phyloP scores from a whole-genome alignment of 2,329 filamentous ascomycete species.

The Exophiala sp. region DNA sequence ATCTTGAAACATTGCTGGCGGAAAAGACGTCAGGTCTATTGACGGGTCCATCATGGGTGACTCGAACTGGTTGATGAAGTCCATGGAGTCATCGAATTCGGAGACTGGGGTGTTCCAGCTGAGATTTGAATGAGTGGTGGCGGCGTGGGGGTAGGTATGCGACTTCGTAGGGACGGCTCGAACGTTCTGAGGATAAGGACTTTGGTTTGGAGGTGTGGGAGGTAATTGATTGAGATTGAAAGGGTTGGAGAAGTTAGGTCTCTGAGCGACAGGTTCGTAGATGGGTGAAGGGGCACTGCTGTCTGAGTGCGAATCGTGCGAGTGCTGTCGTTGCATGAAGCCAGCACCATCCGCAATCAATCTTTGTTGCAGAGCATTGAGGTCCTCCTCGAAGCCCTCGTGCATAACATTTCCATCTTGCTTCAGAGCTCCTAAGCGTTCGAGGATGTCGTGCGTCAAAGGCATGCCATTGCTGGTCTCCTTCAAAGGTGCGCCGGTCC shows the following conservation, averaged over 20 bases:
- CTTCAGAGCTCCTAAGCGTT: conserved; percentile 56
- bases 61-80: conserved; percentile 28
- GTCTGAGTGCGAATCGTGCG: conserved; percentile 57
- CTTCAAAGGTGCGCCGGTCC: conserved; percentile 54
- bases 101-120: conserved; percentile 23
- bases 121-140: conserved; percentile 21
- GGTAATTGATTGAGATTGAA: conserved; percentile 32
- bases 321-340: conserved; percentile 52
- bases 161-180: conserved; percentile 18
- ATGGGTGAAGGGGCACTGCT: conserved; percentile 46
- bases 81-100: conserved; percentile 27
- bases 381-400: conserved; percentile 59
- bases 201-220: conserved; percentile 41
- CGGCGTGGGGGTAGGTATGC: conserved; percentile 19
- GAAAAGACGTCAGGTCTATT: conserved; percentile 16
- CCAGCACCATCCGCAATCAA: conserved; percentile 53
- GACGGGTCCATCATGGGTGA: conserved; percentile 20
- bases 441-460: conserved; percentile 62
- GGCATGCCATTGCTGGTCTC: conserved; percentile 54
- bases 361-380: conserved; percentile 52
- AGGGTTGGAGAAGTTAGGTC: conserved; percentile 21
- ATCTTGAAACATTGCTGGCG: conserved; percentile 22
- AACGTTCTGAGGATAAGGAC: conserved; percentile 32
- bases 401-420: conserved; percentile 45
- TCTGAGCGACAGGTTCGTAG: conserved; percentile 23